Evolutionary conservation across 768 basidiomycete genomes (phyloP).

Genomic region (Hypholoma sublateritium): DNA sequence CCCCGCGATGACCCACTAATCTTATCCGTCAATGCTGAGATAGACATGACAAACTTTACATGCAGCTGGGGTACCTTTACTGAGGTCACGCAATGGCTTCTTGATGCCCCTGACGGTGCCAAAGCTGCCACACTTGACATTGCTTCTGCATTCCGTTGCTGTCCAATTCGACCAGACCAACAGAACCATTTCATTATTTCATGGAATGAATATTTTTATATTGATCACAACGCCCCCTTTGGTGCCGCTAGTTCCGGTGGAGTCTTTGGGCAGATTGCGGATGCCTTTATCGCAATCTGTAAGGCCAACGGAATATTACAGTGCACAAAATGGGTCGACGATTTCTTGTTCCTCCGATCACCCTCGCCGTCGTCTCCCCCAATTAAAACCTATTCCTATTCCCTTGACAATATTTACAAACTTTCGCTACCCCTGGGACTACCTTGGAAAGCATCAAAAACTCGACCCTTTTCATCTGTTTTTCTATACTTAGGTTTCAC

Average conservation of each 20-base stretch:
- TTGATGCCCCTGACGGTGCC: slow-evolving; percentile 28
- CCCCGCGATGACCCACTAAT: slow-evolving; percentile 14
- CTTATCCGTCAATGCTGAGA: slow-evolving; percentile 29
- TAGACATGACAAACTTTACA: slow-evolving; percentile 29
- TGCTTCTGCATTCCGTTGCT: slow-evolving; percentile 31
- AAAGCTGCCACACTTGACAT: slow-evolving; percentile 38
- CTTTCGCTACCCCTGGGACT: slow-evolving; percentile 26
- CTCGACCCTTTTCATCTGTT: slow-evolving; percentile 18
- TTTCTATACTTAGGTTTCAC: slow-evolving; percentile 38
- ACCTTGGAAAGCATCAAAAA: slow-evolving; percentile 35
- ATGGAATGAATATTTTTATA: slow-evolving; percentile 22
- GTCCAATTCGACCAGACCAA: slow-evolving; percentile 30
- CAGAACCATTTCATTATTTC: slow-evolving; percentile 23
- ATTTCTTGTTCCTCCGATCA: slow-evolving; percentile 29
- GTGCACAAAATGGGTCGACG: slow-evolving; percentile 35
- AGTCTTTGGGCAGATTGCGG: slow-evolving; percentile 30
- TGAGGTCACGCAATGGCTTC: slow-evolving; percentile 5
- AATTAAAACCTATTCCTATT: slow-evolving; percentile 12
- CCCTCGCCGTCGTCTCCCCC: neutral
- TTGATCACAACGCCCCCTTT: slow-evolving; percentile 25
- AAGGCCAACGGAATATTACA: slow-evolving; percentile 13
- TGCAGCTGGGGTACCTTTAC: slow-evolving; percentile 22
- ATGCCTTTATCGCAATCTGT: slow-evolving; percentile 27
- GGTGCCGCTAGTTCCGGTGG: slow-evolving; percentile 13
- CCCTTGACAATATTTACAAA: slow-evolving; percentile 20